A percentile compares a stretch with the other conserved stretches of the same genome.
Evolutionary conservation across 2,329 filamentous ascomycete species (phyloP).

Genomic region (Pezizomycotina sp.): DNA sequence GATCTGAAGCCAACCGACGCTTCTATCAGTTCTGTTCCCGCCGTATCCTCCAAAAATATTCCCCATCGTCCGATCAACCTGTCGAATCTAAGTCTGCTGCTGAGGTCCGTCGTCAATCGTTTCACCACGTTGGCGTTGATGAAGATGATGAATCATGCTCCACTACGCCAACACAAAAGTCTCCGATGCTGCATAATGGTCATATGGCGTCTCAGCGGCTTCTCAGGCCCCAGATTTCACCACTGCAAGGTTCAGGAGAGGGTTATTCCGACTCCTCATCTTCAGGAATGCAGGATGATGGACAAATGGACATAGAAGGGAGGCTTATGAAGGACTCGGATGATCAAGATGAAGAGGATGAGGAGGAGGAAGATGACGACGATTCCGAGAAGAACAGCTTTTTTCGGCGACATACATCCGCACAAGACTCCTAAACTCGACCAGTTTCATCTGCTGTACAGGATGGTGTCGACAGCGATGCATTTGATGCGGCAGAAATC

Average conservation of each 20-base stretch:
- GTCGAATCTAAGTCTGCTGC: slow-evolving; percentile 6
- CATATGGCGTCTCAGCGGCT: no score
- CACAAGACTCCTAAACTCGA: slow-evolving; percentile 42
- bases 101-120: no score
- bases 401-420: slow-evolving; percentile 67
- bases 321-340: slow-evolving; percentile 4
- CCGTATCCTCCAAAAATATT: slow-evolving; percentile 16
- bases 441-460: slow-evolving; percentile 10
- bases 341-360: slow-evolving; percentile 15
- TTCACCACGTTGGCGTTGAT: no score
- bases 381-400: slow-evolving; percentile 61
- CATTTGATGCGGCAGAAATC: slow-evolving; percentile 15
- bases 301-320: slow-evolving; percentile 8
- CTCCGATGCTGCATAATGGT: no score
- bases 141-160: no score
- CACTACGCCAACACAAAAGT: no score
- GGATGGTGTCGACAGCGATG: slow-evolving; percentile 7
- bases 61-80: slow-evolving; percentile 11
- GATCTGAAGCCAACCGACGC: slow-evolving; percentile 14
- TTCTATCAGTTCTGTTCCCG: slow-evolving; percentile 14
- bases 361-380: slow-evolving; percentile 28
- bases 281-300: slow-evolving; percentile 1
- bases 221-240: no score
- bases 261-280: slow-evolving; percentile 3
- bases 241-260: no score